phyloP scores from a whole-genome alignment of 768 basidiomycete genomes.

The Lactarius hatsudake region DNA sequence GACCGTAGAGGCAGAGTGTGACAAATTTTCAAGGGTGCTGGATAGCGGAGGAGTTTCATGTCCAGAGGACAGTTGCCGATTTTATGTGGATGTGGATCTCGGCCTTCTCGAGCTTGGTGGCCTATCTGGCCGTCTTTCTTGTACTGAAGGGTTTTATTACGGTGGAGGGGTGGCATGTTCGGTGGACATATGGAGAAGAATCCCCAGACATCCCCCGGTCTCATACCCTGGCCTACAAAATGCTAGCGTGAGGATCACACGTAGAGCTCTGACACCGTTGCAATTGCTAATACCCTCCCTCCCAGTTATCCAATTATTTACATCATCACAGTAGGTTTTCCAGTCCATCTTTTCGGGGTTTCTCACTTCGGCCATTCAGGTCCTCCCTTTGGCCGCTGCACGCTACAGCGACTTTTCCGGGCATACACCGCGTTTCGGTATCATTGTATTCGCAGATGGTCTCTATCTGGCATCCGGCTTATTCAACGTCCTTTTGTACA shows the following conservation, averaged over 20 bases:
- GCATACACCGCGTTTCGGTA: constrained; percentile 35
- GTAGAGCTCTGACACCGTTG: not conserved
- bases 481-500: constrained; percentile 43
- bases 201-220: constrained; percentile 8
- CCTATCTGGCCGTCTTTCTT: constrained; percentile 47
- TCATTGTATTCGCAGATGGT: constrained; percentile 40
- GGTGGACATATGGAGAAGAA: constrained; percentile 24
- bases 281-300: constrained; percentile 11
- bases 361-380: constrained; percentile 21
- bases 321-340: constrained; percentile 35
- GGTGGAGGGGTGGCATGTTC: constrained; percentile 35
- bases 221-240: constrained; percentile 40
- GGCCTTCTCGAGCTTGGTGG: constrained; percentile 40
- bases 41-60: constrained; percentile 39
- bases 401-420: constrained; percentile 40
- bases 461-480: constrained; percentile 46
- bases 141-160: constrained; percentile 40
- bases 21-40: constrained; percentile 46
- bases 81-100: constrained; percentile 55
- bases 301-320: constrained; percentile 48
- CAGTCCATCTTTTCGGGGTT: not conserved
- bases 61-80: constrained; percentile 45
- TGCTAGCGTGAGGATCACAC: constrained; percentile 44
- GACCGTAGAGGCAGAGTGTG: not conserved
- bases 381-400: constrained; percentile 42